phyloP scores from a whole-genome alignment of 192 early-diverging fungal species.

The Coemansia sp. region DNA sequence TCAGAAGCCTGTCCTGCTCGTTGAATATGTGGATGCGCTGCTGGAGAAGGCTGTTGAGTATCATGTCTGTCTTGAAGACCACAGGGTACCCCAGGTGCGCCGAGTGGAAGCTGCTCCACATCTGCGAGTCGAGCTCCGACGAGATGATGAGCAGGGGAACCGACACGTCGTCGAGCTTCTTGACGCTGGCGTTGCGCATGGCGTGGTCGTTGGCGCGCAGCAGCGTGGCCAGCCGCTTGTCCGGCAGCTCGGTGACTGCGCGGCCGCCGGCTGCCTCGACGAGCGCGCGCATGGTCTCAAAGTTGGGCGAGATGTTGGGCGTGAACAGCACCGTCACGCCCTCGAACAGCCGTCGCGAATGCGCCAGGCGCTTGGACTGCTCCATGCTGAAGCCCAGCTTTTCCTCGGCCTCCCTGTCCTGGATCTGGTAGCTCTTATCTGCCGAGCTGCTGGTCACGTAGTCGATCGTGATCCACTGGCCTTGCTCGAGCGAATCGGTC shows the following conservation, averaged over 20 bases:
- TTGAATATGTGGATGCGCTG: constrained; percentile 1
- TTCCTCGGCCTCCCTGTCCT: constrained; percentile 26
- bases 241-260: constrained; percentile 25
- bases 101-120: constrained; percentile 33
- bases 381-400: constrained; percentile 25
- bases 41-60: neutral
- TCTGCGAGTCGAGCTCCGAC: constrained; percentile 28
- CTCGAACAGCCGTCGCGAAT: constrained; percentile 24
- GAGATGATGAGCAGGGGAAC: constrained; percentile 42
- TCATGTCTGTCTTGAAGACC: constrained; percentile 18
- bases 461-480: constrained; percentile 34
- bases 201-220: constrained; percentile 17
- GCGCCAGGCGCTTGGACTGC: constrained; percentile 29
- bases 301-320: constrained; percentile 21
- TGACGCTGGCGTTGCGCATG: constrained; percentile 6
- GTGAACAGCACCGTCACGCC: constrained; percentile 45
- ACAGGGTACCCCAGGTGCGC: constrained; percentile 1
- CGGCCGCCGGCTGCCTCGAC: constrained; percentile 40
- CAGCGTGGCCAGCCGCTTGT: constrained; percentile 19
- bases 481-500: constrained; percentile 30
- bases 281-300: constrained; percentile 29
- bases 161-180: constrained; percentile 8
- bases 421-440: constrained; percentile 18
- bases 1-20: too few species aligned
- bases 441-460: constrained; percentile 5